Percentiles rank a stretch among this genome's conserved stretches.
Evolutionary conservation across 1,284 basidiomycete genomes (phyloP).

Genomic region (Cryptococcus sp.): DNA sequence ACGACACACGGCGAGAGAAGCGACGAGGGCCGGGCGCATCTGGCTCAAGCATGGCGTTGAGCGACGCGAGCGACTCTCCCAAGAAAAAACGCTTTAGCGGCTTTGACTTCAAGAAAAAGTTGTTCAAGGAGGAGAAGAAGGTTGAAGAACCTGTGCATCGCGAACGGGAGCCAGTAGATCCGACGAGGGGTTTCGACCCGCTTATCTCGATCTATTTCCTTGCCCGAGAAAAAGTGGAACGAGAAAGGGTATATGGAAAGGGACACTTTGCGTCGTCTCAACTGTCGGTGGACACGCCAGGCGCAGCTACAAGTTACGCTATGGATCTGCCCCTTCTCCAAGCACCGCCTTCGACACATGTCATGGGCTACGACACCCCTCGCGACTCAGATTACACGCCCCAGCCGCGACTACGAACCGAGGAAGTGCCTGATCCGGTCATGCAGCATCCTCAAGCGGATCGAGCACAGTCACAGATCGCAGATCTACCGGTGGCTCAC

Average conservation of each 20-base stretch:
- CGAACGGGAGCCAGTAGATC: conserved; percentile 63
- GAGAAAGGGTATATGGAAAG: conserved; percentile 88
- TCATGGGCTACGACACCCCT: conserved; percentile 55
- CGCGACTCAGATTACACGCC: conserved; percentile 56
- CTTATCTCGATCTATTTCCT: conserved; percentile 96
- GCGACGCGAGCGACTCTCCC: conserved; percentile 40
- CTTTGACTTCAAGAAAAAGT: conserved; percentile 94
- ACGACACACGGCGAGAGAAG: conserved; percentile 69
- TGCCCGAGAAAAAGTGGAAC: conserved; percentile 90
- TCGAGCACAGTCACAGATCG: conserved; percentile 40
- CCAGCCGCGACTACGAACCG: conserved; percentile 55
- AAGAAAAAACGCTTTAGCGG: conserved; percentile 73
- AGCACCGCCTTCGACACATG: conserved; percentile 66
- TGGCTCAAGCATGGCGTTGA: conserved; percentile 26
- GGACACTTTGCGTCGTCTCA: conserved; percentile 94
- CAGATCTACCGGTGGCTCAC: conserved; percentile 51
- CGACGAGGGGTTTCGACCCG: conserved; percentile 90
- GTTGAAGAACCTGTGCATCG: conserved; percentile 33
- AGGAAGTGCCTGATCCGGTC: conserved; percentile 40
- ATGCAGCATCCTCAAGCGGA: conserved; percentile 52
- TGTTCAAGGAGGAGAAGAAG: conserved; percentile 64
- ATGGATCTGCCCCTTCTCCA: conserved; percentile 80
- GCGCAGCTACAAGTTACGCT: conserved; percentile 60
- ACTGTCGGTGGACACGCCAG: conserved; percentile 55
- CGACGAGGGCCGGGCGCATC: conserved; percentile 27